Base-by-base conservation (phyloP, 139 green algal genomes). In the Asterochloris erici region DNA sequence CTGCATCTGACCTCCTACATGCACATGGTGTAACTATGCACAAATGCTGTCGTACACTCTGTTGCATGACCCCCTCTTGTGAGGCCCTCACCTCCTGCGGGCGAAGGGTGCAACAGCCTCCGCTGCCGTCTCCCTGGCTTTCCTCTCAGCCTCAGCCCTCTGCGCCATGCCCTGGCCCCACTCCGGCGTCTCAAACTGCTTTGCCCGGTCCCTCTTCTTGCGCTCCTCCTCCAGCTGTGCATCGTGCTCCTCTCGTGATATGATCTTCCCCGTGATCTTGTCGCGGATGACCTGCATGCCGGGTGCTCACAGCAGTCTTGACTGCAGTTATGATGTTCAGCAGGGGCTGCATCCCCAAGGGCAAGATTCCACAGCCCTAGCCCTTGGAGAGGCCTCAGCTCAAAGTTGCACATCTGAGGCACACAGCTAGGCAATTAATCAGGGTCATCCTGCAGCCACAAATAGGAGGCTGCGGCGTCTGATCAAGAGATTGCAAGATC, bases 61-160 rank as follows among this genome's bases (percentile, higher is more conserved):
- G 16, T 15, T 9, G 54, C 69, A 29, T n/a, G 28, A 12, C 17
- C 17, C 38, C 13, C 12, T 47, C 54, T 15, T 15, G 19, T 17
- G 12, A 24, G 13, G 1, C 10, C 73, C 74, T 19, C 69, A 80
- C 70, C 63, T 76, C 10, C 75, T 82, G 12, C 90, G 82, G 0
- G 91, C 92, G 87, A 97, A 97, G 0, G 92, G 90, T 85, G 90
- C 89, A 54, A 79, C 69, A 10, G 90, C 90, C 86, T 94, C 87
- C 54, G 83, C 78, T n/a, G 70, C 77, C 89, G 91, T 86, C 28
- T 63, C 81, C 74, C 76, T 79, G 17, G 62, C 75, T 23, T 70
- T 79, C 60, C 85, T 86, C 63, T 92, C 86, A 26, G 84, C 86
- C 63, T 87, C 86, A 29, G 74, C 64, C 74, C 80, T 80, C 70